Percentiles rank a stretch among this genome's conserved stretches.
Evolutionary conservation across 2,329 filamentous ascomycete genomes (phyloP).

Genomic region (Nothophoma quercina): DNA sequence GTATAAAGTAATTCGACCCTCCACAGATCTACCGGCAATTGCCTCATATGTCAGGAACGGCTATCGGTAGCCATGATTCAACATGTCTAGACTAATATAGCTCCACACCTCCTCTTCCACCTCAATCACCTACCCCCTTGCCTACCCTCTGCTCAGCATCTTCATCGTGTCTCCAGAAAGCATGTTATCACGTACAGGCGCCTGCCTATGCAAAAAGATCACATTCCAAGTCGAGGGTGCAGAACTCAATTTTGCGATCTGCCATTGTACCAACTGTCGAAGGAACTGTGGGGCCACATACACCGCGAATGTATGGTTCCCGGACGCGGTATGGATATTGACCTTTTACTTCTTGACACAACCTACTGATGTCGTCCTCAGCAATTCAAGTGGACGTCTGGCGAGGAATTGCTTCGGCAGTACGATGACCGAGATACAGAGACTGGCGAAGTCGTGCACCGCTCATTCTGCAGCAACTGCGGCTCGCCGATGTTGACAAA

Average conservation of each 20-base stretch:
- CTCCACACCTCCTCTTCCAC: background rate
- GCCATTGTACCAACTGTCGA: constrained; percentile 12
- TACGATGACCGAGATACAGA: constrained; percentile 13
- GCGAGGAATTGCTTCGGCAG: constrained; percentile 5
- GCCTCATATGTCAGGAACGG: background rate
- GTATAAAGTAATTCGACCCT: no score
- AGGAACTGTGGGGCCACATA: constrained; percentile 10
- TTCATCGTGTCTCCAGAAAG: background rate
- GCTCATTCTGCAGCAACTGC: constrained; percentile 12
- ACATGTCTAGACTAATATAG: background rate
- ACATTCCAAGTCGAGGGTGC: constrained; percentile 1
- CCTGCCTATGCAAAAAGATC: constrained; percentile 14
- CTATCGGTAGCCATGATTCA: background rate
- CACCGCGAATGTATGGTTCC: constrained; percentile 15
- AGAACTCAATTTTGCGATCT: constrained; percentile 15
- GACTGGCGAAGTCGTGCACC: constrained; percentile 13
- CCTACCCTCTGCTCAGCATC: background rate
- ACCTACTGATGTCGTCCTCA: background rate
- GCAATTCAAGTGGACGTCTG: constrained; percentile 13
- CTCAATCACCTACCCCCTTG: background rate
- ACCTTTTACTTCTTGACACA: background rate
- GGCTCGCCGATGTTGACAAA: constrained; percentile 14
- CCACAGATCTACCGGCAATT: background rate
- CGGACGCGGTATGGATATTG: background rate
- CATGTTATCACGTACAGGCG: constrained; percentile 4